Evolutionary conservation across 805 yeast genomes (phyloP).

Genomic region (Helenozyma rhizophorensis): DNA sequence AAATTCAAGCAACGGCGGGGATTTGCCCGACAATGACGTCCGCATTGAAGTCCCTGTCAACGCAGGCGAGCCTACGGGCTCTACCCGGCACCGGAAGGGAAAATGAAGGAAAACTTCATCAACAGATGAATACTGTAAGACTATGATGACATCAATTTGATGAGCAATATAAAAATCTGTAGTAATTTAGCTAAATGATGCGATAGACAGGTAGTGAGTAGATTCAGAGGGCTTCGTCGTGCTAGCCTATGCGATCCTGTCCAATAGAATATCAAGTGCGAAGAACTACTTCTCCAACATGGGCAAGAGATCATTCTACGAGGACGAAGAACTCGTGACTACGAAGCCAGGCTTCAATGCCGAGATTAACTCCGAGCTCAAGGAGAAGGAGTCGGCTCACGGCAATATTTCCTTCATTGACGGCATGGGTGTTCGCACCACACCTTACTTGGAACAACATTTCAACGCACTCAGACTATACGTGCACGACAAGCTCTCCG

Average conservation of each 20-base stretch:
- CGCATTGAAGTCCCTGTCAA: constrained; percentile 16
- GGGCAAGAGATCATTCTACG: constrained; percentile 43
- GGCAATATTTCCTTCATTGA: constrained; percentile 40
- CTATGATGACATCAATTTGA: too few relatives aligned
- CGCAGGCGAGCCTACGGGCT: too few relatives aligned
- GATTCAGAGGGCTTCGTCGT: too few relatives aligned
- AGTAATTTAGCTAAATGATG: too few relatives aligned
- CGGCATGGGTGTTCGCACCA: constrained; percentile 53
- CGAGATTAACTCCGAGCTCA: constrained; percentile 32
- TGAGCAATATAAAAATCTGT: too few relatives aligned
- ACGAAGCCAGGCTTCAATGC: constrained; percentile 47
- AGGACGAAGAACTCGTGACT: constrained; percentile 46
- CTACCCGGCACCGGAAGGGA: constrained; percentile 18
- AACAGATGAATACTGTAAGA: constrained; percentile 2
- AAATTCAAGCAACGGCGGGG: constrained; percentile 15
- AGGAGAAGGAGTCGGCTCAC: constrained; percentile 34
- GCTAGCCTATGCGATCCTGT: too few relatives aligned
- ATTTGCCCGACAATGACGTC: constrained; percentile 14
- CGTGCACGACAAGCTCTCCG: constrained; percentile 33
- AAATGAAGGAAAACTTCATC: constrained; percentile 28
- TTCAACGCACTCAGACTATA: constrained; percentile 36
- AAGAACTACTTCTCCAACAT: constrained; percentile 1
- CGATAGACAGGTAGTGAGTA: too few relatives aligned
- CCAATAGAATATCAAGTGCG: not conserved
- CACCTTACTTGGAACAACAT: constrained; percentile 44